Percentiles rank a stretch among this genome's conserved stretches.
These are phyloP conservation scores for Solanum ahanhuiri DNA, from an alignment of 257 asterid species.

Conservation along the genomic window DNA sequence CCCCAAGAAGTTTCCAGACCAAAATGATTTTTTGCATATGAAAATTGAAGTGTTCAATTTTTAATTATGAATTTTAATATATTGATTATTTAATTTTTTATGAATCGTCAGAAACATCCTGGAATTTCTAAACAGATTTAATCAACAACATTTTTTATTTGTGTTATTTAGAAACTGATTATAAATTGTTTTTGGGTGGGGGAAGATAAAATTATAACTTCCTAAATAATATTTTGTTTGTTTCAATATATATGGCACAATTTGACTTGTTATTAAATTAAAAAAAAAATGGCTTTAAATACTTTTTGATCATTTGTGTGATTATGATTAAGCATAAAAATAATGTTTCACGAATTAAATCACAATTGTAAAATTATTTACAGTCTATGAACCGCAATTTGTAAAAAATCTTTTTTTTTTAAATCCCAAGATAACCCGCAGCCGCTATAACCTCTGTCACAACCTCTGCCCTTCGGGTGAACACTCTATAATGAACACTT, in stretches of 20 bases:
- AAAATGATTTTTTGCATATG: not conserved
- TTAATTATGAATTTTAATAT: not conserved
- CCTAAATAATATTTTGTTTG: too few relatives aligned
- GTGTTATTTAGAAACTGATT: not conserved
- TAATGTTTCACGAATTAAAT: too few relatives aligned
- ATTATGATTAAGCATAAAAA: too few relatives aligned
- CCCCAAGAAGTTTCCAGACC: not conserved
- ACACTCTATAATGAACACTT: too few relatives aligned
- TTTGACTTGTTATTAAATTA: not conserved
- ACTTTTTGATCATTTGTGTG: too few relatives aligned
- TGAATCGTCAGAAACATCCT: not conserved
- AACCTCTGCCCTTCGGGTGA: too few relatives aligned
- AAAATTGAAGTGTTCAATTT: not conserved
- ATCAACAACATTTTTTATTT: not conserved
- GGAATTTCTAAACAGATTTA: not conserved
- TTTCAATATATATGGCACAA: not conserved
- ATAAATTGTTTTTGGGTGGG: not conserved
- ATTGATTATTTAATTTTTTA: not conserved
- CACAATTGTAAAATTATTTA: too few relatives aligned
- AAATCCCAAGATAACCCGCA: too few relatives aligned
- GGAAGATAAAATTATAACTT: not conserved
- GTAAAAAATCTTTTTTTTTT: too few relatives aligned
- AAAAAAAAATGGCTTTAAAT: too few relatives aligned
- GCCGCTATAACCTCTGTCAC: too few relatives aligned
- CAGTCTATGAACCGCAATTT: too few relatives aligned